Evolutionary conservation across 805 yeast species (phyloP), one percentile per base, ranked within the genome.

Genomic region (Wickerhamomyces kurtzmanii): DNA sequence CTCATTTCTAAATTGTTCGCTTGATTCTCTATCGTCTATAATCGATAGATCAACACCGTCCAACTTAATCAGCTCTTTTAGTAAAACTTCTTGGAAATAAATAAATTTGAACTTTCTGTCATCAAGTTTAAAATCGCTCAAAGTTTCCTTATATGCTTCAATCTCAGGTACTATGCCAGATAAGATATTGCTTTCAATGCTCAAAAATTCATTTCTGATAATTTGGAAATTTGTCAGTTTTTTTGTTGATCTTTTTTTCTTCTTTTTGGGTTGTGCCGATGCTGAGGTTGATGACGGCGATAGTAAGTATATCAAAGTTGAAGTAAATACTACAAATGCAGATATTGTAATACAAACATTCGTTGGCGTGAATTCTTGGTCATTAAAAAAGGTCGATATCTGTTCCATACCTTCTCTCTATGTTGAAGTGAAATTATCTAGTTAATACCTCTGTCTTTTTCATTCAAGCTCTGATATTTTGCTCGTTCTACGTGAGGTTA

Each of bases 51-150:
- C 80, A 20, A 82, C 59, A 3, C 69, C 75, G 42, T 82, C 93
- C 30, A 82, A 56, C 35, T 65, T 70, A 62, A 81, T 64, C 38
- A 80, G 51, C 36, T 76, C 62, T 45, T 79, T 78, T 48, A 81
- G 57, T 23, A 81, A 53, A 63, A 68, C 67, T 49, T 81, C 93
- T 41, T 75, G 78, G 47, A 61, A 73, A 46, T 62, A 80, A 29
- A 68, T 65, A 39, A 60, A 65, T 43, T 68, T 66, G 47, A 71
- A 77, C 32, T 52, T 35, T 31, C 17, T 26, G 18, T 45, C 48
- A 4, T 43, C 45, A 3, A n/a, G 17, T 11, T 30, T 32, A 15
- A 33, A n/a, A 7, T 15, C 23, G 2, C 15, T 29, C 15, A 24
- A 29, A 4, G 12, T 20, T 11, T 17, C 17, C 20, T 26, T 34